A percentile compares a stretch with the other conserved stretches of the same genome.
Conservation (phyloP, 352 stramenopile genomes). For the Phytophthora podocarpi region DNA sequence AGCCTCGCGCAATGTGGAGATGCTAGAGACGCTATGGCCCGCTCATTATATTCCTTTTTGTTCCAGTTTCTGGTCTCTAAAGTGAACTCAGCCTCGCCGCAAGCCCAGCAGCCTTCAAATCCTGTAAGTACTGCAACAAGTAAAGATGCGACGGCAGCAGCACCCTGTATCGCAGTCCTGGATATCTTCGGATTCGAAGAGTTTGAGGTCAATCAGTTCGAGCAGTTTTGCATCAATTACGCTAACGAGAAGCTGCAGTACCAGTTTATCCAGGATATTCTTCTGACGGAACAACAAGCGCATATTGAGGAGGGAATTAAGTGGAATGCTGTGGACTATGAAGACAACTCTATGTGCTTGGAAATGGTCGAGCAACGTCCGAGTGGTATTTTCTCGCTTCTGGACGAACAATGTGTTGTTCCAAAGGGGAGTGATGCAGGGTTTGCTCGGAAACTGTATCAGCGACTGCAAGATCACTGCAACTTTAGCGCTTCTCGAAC, state of each 20-base stretch:
- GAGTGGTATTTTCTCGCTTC: slow-evolving; percentile 71
- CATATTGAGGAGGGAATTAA: slow-evolving; percentile 78
- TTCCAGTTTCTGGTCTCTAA: slow-evolving; percentile 87
- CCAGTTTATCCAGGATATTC: slow-evolving; percentile 84
- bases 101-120: slow-evolving; percentile 12
- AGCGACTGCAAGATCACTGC: slow-evolving; percentile 59
- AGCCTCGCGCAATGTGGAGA: slow-evolving; percentile 70
- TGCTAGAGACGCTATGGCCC: slow-evolving; percentile 72
- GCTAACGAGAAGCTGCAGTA: slow-evolving; percentile 85
- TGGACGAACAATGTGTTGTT: slow-evolving; percentile 89
- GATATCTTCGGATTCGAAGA: slow-evolving; percentile 93
- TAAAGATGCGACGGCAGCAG: slow-evolving; percentile 15
- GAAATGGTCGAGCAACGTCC: slow-evolving; percentile 87
- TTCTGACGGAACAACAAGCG: slow-evolving; percentile 74
- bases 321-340: slow-evolving; percentile 72
- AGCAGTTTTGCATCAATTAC: slow-evolving; percentile 88
- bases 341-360: slow-evolving; percentile 79
- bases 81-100: slow-evolving; percentile 64
- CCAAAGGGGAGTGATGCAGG: slow-evolving; percentile 78
- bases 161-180: slow-evolving; percentile 79
- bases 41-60: slow-evolving; percentile 80
- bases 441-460: slow-evolving; percentile 79
- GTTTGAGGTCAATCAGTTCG: slow-evolving; percentile 83
- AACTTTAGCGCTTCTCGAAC: slow-evolving; percentile 69
- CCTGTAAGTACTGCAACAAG: slow-evolving; percentile 15